A percentile compares a stretch with the other conserved stretches of the same genome.
These are phyloP conservation scores for Panaeolus papilionaceus DNA, from an alignment of 768 basidiomycete species.

Conservation along the genomic window DNA sequence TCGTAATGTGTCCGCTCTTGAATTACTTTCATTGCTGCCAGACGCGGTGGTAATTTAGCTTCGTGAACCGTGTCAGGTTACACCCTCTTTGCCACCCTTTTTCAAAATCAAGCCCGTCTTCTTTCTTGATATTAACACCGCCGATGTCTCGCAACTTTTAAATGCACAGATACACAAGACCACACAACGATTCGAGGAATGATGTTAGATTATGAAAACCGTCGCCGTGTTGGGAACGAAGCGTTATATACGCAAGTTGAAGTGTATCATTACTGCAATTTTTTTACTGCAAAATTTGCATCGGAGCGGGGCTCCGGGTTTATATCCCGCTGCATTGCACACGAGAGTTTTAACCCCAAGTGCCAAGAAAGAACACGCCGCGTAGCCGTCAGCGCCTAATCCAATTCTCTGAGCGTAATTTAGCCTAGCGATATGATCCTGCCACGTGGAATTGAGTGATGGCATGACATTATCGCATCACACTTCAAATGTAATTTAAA, in stretches of 20 bases:
- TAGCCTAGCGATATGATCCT: slow-evolving; percentile 9
- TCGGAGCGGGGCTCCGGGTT: background rate
- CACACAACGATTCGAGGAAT: slow-evolving; percentile 1
- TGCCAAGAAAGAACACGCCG: background rate
- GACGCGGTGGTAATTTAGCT: background rate
- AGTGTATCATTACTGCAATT: background rate
- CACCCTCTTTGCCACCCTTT: background rate
- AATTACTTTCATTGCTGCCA: background rate
- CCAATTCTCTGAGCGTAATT: background rate
- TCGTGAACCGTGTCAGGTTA: background rate
- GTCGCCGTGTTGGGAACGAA: background rate
- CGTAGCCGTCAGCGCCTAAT: background rate
- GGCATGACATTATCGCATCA: slow-evolving; percentile 5
- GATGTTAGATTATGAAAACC: background rate
- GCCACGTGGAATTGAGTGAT: slow-evolving; percentile 13
- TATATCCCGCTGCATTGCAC: too few species aligned
- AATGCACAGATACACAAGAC: background rate
- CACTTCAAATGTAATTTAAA: background rate
- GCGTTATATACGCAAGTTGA: background rate
- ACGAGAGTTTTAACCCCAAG: background rate
- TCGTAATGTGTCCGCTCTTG: background rate
- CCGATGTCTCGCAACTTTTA: background rate
- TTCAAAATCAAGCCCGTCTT: background rate
- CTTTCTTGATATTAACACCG: background rate
- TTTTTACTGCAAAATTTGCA: too few species aligned